phyloP scores from a whole-genome alignment of 306 rosid species.

The Albizia julibrissin region DNA sequence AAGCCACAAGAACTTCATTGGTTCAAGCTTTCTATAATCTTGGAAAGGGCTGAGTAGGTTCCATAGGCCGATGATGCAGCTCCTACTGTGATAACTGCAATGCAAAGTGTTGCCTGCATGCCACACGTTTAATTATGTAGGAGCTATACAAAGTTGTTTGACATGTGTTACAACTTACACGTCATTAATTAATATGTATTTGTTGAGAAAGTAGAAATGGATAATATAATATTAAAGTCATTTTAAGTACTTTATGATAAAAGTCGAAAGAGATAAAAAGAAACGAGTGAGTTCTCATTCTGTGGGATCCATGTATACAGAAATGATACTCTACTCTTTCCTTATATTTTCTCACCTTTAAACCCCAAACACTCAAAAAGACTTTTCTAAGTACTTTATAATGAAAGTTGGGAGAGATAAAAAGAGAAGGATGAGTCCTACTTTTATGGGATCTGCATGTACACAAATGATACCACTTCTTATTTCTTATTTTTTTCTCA shows the following conservation, averaged over 20 bases:
- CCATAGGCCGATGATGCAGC: conserved; percentile 59
- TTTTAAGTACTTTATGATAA: not conserved
- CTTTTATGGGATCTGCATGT: not conserved
- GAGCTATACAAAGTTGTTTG: not conserved
- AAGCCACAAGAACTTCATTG: conserved; percentile 42
- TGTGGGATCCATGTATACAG: not conserved
- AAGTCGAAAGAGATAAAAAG: not conserved
- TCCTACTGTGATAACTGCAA: conserved; percentile 61
- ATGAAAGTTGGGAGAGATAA: not conserved
- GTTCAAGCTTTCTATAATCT: conserved; percentile 60
- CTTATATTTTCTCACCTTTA: too few species aligned
- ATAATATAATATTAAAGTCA: not conserved
- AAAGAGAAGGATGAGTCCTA: not conserved
- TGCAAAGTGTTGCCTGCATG: conserved; percentile 61
- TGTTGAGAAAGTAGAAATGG: not conserved
- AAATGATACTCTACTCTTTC: not conserved
- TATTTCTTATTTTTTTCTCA: too few species aligned
- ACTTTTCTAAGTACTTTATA: not conserved
- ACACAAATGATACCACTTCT: not conserved
- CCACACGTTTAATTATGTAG: not conserved
- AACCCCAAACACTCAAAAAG: not conserved
- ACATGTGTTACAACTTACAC: too few species aligned
- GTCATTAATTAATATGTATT: too few species aligned
- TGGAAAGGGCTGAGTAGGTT: conserved; percentile 68
- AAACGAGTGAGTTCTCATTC: not conserved